Base-by-base conservation (phyloP, 306 rosid genomes). In the Carpinus viminea region DNA sequence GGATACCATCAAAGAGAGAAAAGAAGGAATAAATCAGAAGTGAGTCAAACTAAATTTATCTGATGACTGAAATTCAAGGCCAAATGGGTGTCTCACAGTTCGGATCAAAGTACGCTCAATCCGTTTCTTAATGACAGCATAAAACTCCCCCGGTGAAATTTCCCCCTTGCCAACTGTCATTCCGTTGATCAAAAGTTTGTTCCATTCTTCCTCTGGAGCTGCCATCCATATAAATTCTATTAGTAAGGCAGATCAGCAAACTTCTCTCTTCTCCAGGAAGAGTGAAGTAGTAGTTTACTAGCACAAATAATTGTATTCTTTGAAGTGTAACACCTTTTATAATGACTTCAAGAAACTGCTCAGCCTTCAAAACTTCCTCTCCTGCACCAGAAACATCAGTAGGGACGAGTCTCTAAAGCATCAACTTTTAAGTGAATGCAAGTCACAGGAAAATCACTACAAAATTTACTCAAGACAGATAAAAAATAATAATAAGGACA, bases 151-250 rank as follows among this genome's bases (percentile, higher is more conserved):
- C 0, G 92, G 95, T 16, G 90, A 83, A 82, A 89, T 72, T 45
- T 89, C 89, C 73, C 97, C 97, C 48, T 85, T 84, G 55, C 97
- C 95, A 68, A 92, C 62, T 21, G 91, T 89, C 81, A 94, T 65
- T 81, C 98, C 98, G 3, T 88, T 81, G 55, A 92, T 77, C 85
- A 94, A 85, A 68, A 91, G 81, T 84, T 70, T 85, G 89, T 87
- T 94, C 97, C 97, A 94, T 78, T 87, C 88, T 85, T 92, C 91
- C 82, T 94, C 97, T 26, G 95, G 95, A 79, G 97, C 97, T 92
- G 91, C 85, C 78, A 74, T 16, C 26, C 43, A 84, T 43, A n/a
- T 12, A 61, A 68, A 28, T 48, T 26, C 34, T 12, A 13, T 50
- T 41, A 55, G 31, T 7, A 41, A 48, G 2, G 65, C 53, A 38